A percentile compares a stretch with the other conserved stretches of the same genome.
Conservation (phyloP, 202 grass and related monocot genomes). For the Digitaria exilis region DNA sequence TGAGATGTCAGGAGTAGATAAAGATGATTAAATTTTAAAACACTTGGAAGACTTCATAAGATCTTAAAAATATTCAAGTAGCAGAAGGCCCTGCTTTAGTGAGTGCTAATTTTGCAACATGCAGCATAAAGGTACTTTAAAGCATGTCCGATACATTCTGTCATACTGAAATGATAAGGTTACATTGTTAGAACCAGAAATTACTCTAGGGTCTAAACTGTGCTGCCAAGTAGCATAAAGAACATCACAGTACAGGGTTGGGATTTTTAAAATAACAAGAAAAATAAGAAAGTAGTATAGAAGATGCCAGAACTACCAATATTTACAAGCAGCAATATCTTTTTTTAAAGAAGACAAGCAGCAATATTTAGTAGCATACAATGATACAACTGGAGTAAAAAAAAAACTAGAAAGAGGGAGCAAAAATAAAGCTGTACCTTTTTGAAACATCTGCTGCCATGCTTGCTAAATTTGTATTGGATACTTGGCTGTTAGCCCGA, state of each 20-base stretch:
- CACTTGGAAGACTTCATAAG: background rate
- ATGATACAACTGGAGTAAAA: background rate
- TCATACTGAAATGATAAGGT: conserved; percentile 20
- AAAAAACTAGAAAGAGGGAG: background rate
- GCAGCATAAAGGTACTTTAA: background rate
- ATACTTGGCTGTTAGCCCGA: conserved; percentile 42
- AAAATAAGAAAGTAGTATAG: background rate
- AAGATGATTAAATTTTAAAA: conserved; percentile 8
- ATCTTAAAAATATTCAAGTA: background rate
- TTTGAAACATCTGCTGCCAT: conserved; percentile 48
- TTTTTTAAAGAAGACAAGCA: background rate
- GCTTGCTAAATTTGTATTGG: conserved; percentile 42
- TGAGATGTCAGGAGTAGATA: background rate
- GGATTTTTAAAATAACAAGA: background rate
- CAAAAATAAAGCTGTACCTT: conserved; percentile 47
- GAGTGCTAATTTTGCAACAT: background rate
- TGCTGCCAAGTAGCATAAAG: conserved; percentile 1
- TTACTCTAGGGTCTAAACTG: conserved; percentile 3
- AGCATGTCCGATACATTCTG: background rate
- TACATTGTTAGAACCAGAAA: conserved; percentile 5
- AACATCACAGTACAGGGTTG: background rate
- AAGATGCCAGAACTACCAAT: background rate
- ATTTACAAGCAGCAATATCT: too few species aligned
- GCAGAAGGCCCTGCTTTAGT: background rate
- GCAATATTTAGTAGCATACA: conserved; percentile 20